These are phyloP conservation scores for Geotrichum phurueaensis DNA, from an alignment of 1,139 yeast species.

Conservation along the genomic window DNA sequence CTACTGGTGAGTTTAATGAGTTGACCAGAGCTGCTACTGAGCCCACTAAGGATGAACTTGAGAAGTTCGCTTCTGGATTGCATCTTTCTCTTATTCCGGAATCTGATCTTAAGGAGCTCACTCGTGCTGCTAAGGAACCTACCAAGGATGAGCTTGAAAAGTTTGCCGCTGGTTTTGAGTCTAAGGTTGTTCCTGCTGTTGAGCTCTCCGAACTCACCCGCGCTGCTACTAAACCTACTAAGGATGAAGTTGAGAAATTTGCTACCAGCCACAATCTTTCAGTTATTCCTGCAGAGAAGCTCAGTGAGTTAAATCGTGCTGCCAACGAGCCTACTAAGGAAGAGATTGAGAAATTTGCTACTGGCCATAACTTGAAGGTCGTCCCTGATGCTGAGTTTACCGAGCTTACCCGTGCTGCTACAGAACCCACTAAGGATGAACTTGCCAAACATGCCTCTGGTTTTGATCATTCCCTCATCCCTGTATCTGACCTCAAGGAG, in stretches of 20 bases:
- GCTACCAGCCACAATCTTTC: slow-evolving; percentile 29
- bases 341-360: slow-evolving; percentile 12
- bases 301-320: slow-evolving; percentile 20
- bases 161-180: slow-evolving; percentile 28
- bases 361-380: slow-evolving; percentile 5
- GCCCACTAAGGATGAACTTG: slow-evolving; percentile 19
- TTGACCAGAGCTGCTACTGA: slow-evolving; percentile 6
- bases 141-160: slow-evolving; percentile 30
- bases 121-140: slow-evolving; percentile 23
- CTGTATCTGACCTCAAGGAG: slow-evolving; percentile 27
- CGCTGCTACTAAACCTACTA: slow-evolving; percentile 35
- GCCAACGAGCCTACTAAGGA: slow-evolving; percentile 22
- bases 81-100: slow-evolving; percentile 29
- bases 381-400: background rate
- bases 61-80: background rate
- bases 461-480: no score
- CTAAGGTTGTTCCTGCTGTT: slow-evolving; percentile 30
- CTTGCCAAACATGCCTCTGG: slow-evolving; percentile 18
- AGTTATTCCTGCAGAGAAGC: slow-evolving; percentile 25
- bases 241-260: slow-evolving; percentile 35
- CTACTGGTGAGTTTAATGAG: slow-evolving; percentile 8
- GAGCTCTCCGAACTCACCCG: background rate
- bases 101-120: slow-evolving; percentile 9
- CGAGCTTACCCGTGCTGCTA: slow-evolving; percentile 19
- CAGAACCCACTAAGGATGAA: slow-evolving; percentile 27